These are phyloP conservation scores for Diaporthe citrichinensis DNA, from an alignment of 2,329 filamentous ascomycete genomes.

Conservation along the genomic window DNA sequence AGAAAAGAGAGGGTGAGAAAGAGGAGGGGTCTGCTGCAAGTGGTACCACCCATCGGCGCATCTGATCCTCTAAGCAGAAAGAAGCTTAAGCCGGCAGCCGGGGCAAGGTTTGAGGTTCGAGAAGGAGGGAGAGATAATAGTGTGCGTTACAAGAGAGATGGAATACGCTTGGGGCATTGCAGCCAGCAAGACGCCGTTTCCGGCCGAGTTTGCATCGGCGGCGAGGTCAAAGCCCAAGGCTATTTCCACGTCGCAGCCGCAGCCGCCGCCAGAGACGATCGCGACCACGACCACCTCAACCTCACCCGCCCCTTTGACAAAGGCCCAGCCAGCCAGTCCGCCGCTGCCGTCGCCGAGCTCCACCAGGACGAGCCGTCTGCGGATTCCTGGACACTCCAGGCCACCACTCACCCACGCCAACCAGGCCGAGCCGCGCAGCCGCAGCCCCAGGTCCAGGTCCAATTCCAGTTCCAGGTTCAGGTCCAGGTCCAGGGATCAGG, in stretches of 20 bases:
- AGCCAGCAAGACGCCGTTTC: slow-evolving; percentile 40
- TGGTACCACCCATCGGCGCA: background rate
- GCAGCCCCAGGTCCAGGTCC: slow-evolving; percentile 20
- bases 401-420: slow-evolving; percentile 8
- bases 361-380: slow-evolving; percentile 26
- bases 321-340: slow-evolving; percentile 5
- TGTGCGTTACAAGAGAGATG: slow-evolving; percentile 10
- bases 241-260: background rate
- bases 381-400: slow-evolving; percentile 27
- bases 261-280: background rate
- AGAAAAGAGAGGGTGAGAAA: background rate
- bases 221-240: slow-evolving; percentile 29
- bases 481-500: slow-evolving; percentile 32
- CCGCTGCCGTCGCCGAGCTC: slow-evolving; percentile 23
- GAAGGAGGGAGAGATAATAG: background rate
- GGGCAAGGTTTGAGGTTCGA: slow-evolving; percentile 26
- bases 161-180: slow-evolving; percentile 41
- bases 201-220: slow-evolving; percentile 36
- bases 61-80: slow-evolving; percentile 29
- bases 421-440: slow-evolving; percentile 12
- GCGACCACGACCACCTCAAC: background rate
- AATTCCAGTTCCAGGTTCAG: slow-evolving; percentile 13
- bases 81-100: slow-evolving; percentile 4
- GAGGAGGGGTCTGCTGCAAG: slow-evolving; percentile 20
- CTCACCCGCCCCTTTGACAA: background rate